phyloP scores from a whole-genome alignment of 768 basidiomycete species.

The Pisolithus tinctorius region DNA sequence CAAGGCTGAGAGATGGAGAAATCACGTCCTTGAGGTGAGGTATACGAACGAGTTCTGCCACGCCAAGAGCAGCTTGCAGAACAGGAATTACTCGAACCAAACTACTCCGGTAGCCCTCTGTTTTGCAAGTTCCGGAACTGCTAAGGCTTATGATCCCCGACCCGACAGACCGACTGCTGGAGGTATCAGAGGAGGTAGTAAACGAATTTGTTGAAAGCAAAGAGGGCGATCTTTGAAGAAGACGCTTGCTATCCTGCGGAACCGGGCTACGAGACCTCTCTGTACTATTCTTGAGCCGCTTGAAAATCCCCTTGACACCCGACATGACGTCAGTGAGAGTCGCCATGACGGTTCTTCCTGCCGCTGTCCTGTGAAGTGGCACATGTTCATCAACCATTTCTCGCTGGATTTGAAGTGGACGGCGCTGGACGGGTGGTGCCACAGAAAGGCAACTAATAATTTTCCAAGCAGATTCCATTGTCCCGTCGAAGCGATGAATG shows the following conservation, averaged over 20 bases:
- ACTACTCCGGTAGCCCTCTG: not conserved
- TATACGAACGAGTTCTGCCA: not conserved
- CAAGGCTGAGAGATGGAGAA: not conserved
- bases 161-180: not conserved
- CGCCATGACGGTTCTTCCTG: not conserved
- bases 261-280: not conserved
- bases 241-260: not conserved
- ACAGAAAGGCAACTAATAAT: conserved; percentile 14
- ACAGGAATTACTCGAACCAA: not conserved
- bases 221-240: no score
- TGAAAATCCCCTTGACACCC: not conserved
- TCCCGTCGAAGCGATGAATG: conserved; percentile 16
- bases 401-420: not conserved
- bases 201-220: no score
- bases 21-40: not conserved
- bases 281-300: not conserved
- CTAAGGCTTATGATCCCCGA: not conserved
- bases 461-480: conserved; percentile 19
- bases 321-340: no score
- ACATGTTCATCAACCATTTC: not conserved
- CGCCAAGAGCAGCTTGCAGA: not conserved
- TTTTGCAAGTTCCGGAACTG: not conserved
- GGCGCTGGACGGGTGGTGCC: not conserved
- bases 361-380: not conserved
- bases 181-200: not conserved